Base-by-base conservation (phyloP, 306 rosid species). In the Acacia melanoxylon region DNA sequence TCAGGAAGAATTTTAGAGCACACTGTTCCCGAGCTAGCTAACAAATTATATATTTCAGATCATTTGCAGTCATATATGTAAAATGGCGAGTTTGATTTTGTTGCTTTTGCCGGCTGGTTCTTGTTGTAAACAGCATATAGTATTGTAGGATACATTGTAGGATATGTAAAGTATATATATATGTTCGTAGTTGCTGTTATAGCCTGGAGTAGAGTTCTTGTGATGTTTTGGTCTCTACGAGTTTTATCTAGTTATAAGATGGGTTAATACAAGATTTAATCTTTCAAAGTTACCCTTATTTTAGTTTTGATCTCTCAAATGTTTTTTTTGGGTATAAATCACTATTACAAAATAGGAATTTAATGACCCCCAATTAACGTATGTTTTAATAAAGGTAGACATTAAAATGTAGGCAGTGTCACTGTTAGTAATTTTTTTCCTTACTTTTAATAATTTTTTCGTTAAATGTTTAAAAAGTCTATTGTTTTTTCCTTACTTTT, bases 1-100 rank as follows among this genome's bases (percentile, higher is more conserved):
- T 89, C 95, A 3, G 91, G 89, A 24, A 89, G 74, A 85, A 70
- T 84, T 40, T 27, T 81, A 9, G 92, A 88, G 37, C 78, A 45
- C 74, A 41, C 52, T 22, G 46, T 13, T 40, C 46, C 45, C 16
- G 22, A 58, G 58, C 58, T 51, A 51, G 3, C 15, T 8, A 7
- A 56, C n/a, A 14, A 66, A 2, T 16, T 33, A 16, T 51, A 19
- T 17, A 19, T 42, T 33, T 67, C 11, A 8, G 44, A 6, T 13
- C 40, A 37, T 68, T 3, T 19, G 13, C 14, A 37, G 22, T 20
- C 17, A 67, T 45, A 45, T 13, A 45, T 59, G 13, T 11, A 54
- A 54, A 56, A 20, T 9, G 27, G 27, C 27, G 27, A 68, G 3
- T 10, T 40, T 22, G 17, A 11, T 68, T 9, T 20, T 8, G 5